Evolutionary conservation across 2,329 filamentous ascomycete genomes (phyloP), one percentile per base, ranked within the genome.

Genomic region (Dactylellina leptospora): DNA sequence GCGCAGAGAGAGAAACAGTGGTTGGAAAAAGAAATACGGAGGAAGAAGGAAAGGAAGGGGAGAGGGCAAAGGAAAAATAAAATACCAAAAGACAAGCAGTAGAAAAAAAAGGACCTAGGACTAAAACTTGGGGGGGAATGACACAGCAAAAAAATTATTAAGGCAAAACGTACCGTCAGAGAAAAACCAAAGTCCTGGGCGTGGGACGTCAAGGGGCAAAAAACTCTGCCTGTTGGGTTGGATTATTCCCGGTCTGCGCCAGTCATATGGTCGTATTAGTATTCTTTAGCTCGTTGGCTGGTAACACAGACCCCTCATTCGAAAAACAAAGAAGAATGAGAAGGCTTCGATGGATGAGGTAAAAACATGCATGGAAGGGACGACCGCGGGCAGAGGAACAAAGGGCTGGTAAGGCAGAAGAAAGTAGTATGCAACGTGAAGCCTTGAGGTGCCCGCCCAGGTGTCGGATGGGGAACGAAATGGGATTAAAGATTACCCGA

Each of bases 131-230:
- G 45, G 47, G 48, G 44, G 44, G 60, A 60, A 51, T 55, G 62
- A 66, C 59, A 66, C 50, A 63, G 44, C 38, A 51, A 45, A n/a
- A n/a, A 44, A 58, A 64, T 40, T 63, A 64, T 70, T 70, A 53
- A 74, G 56, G 51, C 48, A 68, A 69, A 74, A 61, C 66, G 50
- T 63, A 71, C 66, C 66, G 58, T 63, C 66, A 71, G 51, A 71
- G n/a, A n/a, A n/a, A n/a, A 45, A 71, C 66, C 66, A 71, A 28
- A 71, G 40, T 48, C 66, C 66, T 71, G 66, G 58, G 50, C 69
- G 47, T 68, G 54, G 45, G 51, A 59, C 62, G 56, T 59, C 56
- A 54, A 59, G 51, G 64, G 55, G 47, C 71, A 51, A 70, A 59
- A 68, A 63, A 73, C 56, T 69, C 55, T 55, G 40, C 56, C 58